These are phyloP conservation scores for Leptographium lundbergii DNA, from an alignment of 2,329 filamentous ascomycete species.

Conservation along the genomic window DNA sequence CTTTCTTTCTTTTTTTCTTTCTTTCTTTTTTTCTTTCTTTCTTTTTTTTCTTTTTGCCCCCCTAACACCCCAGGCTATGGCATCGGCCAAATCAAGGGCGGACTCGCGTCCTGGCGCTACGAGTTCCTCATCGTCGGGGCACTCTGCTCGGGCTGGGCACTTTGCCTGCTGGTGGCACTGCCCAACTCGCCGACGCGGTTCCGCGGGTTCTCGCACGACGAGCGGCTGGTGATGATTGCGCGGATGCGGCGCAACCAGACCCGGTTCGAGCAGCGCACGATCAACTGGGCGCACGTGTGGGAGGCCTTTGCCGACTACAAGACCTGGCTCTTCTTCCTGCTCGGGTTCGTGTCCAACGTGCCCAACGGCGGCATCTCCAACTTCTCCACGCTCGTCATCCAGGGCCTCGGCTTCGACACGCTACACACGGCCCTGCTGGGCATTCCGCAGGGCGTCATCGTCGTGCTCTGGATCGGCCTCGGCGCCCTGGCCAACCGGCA, in stretches of 20 bases:
- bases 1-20: neutral
- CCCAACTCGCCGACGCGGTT: conserved; percentile 40
- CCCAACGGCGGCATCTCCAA: conserved; percentile 48
- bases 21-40: neutral
- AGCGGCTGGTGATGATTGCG: conserved; percentile 41
- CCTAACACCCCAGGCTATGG: conserved; percentile 29
- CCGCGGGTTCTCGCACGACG: conserved; percentile 34
- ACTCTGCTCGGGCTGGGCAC: conserved; percentile 47
- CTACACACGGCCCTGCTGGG: conserved; percentile 24
- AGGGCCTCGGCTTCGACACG: conserved; percentile 39
- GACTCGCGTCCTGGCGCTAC: conserved; percentile 49
- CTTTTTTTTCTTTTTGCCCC: too few relatives aligned
- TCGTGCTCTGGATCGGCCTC: conserved; percentile 47
- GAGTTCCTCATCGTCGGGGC: conserved; percentile 53
- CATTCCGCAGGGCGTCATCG: conserved; percentile 31
- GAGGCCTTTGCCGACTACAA: conserved; percentile 47
- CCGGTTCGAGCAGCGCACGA: conserved; percentile 40
- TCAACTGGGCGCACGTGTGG: conserved; percentile 40
- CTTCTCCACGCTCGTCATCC: conserved; percentile 47
- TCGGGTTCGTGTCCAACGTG: conserved; percentile 40
- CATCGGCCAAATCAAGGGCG: conserved; percentile 45
- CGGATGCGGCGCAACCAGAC: conserved; percentile 44
- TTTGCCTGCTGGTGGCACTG: conserved; percentile 43
- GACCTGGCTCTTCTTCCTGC: conserved; percentile 42
- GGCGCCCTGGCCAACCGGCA: conserved; percentile 29